phyloP scores from a whole-genome alignment of 2,329 filamentous ascomycete species.

The Elsinoe arachidis region DNA sequence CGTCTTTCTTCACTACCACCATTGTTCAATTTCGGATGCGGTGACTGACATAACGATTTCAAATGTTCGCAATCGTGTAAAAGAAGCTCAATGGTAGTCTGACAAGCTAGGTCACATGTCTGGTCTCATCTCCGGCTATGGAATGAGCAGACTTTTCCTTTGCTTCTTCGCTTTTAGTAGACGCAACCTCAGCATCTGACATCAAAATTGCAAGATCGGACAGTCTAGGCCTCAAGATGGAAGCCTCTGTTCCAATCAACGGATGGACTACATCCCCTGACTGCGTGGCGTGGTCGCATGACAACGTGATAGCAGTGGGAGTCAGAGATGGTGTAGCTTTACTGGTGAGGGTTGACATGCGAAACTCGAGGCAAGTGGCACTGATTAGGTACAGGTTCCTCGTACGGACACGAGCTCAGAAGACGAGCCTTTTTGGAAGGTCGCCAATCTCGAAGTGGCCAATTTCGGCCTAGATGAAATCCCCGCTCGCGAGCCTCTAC shows the following conservation, averaged over 20 bases:
- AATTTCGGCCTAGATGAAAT: slow-evolving; percentile 45
- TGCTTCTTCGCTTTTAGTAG: background rate
- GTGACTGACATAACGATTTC: no score
- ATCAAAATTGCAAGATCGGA: no score
- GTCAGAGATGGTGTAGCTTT: slow-evolving; percentile 48
- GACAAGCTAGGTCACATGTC: background rate
- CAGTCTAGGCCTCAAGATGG: background rate
- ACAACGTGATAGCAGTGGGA: slow-evolving; percentile 50
- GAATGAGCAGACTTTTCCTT: background rate
- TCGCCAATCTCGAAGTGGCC: slow-evolving; percentile 39
- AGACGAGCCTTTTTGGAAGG: slow-evolving; percentile 27
- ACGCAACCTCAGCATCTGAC: no score
- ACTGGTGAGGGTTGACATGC: slow-evolving; percentile 29
- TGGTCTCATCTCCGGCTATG: background rate
- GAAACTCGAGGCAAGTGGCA: background rate
- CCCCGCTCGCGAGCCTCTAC: slow-evolving; percentile 37
- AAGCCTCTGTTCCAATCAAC: background rate
- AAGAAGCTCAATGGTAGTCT: background rate
- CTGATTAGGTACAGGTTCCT: slow-evolving; percentile 11
- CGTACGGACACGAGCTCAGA: slow-evolving; percentile 24
- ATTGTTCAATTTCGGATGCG: no score
- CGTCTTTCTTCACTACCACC: no score
- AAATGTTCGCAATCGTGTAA: no score
- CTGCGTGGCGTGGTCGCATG: slow-evolving; percentile 51
- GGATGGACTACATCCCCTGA: slow-evolving; percentile 43